Evolutionary conservation across 257 asterid genomes (phyloP), one percentile per base, ranked within the genome.

Genomic region (Solanum dulcamara): DNA sequence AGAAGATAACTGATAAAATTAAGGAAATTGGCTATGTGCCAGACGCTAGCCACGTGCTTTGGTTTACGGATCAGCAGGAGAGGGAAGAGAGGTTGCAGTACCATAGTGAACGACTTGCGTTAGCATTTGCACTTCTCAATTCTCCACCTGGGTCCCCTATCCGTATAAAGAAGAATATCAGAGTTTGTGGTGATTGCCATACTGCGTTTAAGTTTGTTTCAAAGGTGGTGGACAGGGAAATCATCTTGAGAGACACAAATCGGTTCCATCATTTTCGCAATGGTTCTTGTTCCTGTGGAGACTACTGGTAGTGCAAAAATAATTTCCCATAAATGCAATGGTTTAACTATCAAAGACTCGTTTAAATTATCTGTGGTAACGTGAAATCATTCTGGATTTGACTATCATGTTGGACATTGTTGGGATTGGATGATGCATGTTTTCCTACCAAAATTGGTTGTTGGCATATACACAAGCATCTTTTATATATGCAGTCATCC

Each of bases 171-270:
- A 95, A 95, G 87, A 95, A 95, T 87, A 95, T 94, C 84, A 88
- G 98, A 85, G 97, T 95, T 17, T 95, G 97, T 74, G 95, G 97
- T 8, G 98, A 95, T 81, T 95, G 98, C 85, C 98, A 94, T 80
- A 64, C 91, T 1, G 94, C 94, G 6, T 95, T 93, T 37, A 94
- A 92, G 86, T 92, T 91, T 72, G 97, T 91, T 8, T 92, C 97
- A 22, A 88, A 82, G 90, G 86, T 93, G 91, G 91, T 90, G 20
- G 88, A 82, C 7, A 89, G 94, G 85, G 93, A 93, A 84, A 95
- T 95, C 83, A 81, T 94, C 84, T 85, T 94, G 91, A 92, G 98
- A 87, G 99, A 95, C 80, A 94, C 93, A 44, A 93, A 92, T 55
- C 87, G 97, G 53, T 95, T 94, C 86, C 99, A 95, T 88, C 98